Evolutionary conservation across 2,329 filamentous ascomycete genomes (phyloP).

Genomic region (Coniochaeta sp.): DNA sequence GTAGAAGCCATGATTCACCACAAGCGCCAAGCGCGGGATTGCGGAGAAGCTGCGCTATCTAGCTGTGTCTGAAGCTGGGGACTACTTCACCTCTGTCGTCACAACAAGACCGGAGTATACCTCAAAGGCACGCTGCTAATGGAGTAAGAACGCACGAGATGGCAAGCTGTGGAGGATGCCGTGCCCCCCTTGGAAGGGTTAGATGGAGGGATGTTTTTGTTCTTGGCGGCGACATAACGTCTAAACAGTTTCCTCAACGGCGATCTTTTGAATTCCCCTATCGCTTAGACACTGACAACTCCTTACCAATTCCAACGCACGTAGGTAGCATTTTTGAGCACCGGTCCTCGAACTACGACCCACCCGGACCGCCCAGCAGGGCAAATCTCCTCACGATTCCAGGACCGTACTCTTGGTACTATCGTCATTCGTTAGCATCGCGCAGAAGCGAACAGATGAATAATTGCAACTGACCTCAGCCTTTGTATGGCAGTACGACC

Average conservation of each 20-base stretch:
- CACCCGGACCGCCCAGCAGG: slow-evolving; percentile 83
- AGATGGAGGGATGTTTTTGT: background rate
- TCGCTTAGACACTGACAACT: background rate
- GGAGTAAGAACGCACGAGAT: too few relatives aligned
- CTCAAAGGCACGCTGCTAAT: too few relatives aligned
- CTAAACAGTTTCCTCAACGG: background rate
- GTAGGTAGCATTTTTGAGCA: background rate
- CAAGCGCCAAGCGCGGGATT: too few relatives aligned
- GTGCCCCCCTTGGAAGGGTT: background rate
- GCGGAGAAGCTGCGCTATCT: too few relatives aligned
- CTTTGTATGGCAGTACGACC: slow-evolving; percentile 97
- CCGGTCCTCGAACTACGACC: slow-evolving; percentile 42
- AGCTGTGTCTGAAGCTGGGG: too few relatives aligned
- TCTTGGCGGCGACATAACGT: background rate
- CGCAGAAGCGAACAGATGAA: background rate
- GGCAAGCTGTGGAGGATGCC: too few relatives aligned
- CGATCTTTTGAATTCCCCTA: background rate
- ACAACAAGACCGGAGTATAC: too few relatives aligned
- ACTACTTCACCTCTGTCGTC: too few relatives aligned
- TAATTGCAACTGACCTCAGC: slow-evolving; percentile 44
- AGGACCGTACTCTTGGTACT: slow-evolving; percentile 94
- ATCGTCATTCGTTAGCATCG: slow-evolving; percentile 29
- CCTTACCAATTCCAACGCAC: background rate
- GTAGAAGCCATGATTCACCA: too few relatives aligned
- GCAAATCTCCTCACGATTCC: slow-evolving; percentile 94